phyloP scores from a whole-genome alignment of 768 basidiomycete genomes.

The Tricholoma hemisulphureum region DNA sequence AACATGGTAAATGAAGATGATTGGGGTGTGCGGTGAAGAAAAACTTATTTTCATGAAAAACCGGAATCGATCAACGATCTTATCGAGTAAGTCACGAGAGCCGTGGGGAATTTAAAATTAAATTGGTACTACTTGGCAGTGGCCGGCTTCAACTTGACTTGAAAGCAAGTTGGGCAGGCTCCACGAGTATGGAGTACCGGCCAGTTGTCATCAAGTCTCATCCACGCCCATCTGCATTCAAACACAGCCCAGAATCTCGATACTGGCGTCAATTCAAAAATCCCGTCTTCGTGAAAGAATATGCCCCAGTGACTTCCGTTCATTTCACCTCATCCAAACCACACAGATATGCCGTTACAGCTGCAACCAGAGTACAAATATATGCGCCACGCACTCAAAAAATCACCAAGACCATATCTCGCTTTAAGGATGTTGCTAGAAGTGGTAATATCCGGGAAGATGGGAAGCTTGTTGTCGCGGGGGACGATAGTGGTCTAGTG shows the following conservation, averaged over 20 bases:
- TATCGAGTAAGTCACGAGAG: conserved; percentile 21
- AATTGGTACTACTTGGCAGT: too few relatives aligned
- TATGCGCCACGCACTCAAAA: conserved; percentile 97
- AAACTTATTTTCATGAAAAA: too few relatives aligned
- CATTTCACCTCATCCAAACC: conserved; percentile 88
- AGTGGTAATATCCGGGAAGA: conserved; percentile 87
- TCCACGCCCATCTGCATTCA: conserved; percentile 49
- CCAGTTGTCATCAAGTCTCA: conserved; percentile 68
- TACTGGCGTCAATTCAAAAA: conserved; percentile 87
- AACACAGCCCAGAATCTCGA: conserved; percentile 71
- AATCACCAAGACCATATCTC: conserved; percentile 91
- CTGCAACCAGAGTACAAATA: conserved; percentile 90
- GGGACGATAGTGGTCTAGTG: conserved; percentile 90
- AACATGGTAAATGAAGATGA: conserved; percentile 51
- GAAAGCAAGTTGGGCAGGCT: too few relatives aligned
- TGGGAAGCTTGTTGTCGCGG: conserved; percentile 93
- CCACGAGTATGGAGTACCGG: conserved; percentile 82
- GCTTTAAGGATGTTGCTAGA: conserved; percentile 95
- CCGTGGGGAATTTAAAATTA: too few relatives aligned
- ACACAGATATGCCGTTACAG: conserved; percentile 93
- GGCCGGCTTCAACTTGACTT: too few relatives aligned
- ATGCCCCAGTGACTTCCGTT: conserved; percentile 91
- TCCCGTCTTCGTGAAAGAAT: conserved; percentile 95
- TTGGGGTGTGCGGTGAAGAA: too few relatives aligned
- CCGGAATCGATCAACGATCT: conserved; percentile 3